Evolutionary conservation across 305 asterid genomes (phyloP).

Genomic region (Vinca major): DNA sequence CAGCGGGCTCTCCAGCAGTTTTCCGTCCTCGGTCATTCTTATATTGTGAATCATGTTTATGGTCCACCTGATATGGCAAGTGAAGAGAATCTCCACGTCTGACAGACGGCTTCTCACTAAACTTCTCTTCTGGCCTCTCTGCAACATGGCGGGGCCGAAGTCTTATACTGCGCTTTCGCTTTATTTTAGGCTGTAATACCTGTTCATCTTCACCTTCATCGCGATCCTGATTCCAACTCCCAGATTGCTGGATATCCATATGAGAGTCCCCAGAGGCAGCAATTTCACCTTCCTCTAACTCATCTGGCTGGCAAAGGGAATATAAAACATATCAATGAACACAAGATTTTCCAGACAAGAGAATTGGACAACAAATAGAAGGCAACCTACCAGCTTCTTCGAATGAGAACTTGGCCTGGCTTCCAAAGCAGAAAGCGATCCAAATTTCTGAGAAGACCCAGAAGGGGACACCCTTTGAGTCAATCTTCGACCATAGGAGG

Average conservation of each 20-base stretch:
- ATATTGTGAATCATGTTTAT: constrained; percentile 40
- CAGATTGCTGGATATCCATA: constrained; percentile 86
- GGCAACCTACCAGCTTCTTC: constrained; percentile 53
- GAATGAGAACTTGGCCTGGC: constrained; percentile 77
- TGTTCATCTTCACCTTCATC: constrained; percentile 98
- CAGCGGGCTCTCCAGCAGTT: constrained; percentile 43
- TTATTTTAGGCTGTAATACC: constrained; percentile 89
- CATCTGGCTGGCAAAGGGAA: constrained; percentile 54
- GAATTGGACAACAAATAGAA: constrained; percentile 10
- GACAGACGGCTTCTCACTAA: constrained; percentile 48
- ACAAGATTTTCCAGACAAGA: constrained; percentile 3
- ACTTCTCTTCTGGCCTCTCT: constrained; percentile 56
- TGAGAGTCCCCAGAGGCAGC: constrained; percentile 85
- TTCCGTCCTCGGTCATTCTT: constrained; percentile 50
- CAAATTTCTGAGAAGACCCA: constrained; percentile 91
- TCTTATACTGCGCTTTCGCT: constrained; percentile 86
- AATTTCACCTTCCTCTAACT: constrained; percentile 94
- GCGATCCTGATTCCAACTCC: constrained; percentile 94
- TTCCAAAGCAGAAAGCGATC: constrained; percentile 93
- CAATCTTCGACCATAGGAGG: constrained; percentile 63
- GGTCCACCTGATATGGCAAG: constrained; percentile 53
- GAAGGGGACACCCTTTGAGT: constrained; percentile 61
- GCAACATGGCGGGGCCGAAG: constrained; percentile 63
- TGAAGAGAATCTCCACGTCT: constrained; percentile 54
- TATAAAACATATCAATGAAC: constrained; percentile 9